phyloP scores from a whole-genome alignment of 2,329 filamentous ascomycete genomes.

The Clarireedia hainanense region DNA sequence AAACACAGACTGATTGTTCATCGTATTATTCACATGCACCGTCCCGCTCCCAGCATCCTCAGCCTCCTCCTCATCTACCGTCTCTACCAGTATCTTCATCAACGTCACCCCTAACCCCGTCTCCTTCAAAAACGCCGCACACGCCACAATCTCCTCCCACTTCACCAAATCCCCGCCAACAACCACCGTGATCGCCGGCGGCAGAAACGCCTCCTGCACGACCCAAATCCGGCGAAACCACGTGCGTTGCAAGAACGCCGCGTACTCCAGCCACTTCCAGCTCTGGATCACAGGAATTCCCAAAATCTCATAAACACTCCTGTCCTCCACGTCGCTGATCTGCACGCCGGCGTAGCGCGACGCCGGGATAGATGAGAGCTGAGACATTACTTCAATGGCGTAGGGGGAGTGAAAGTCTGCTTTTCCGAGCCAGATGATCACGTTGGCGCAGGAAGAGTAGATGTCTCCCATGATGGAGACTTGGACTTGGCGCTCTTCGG shows the following conservation, averaged over 20 bases:
- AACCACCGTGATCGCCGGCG: slow-evolving; percentile 3
- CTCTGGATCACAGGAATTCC: slow-evolving; percentile 2
- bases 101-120: slow-evolving; percentile 7
- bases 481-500: slow-evolving; percentile 7
- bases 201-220: slow-evolving; percentile 11
- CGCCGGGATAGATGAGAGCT: not conserved
- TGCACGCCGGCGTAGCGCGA: not conserved
- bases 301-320: not conserved
- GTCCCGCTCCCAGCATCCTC: not conserved
- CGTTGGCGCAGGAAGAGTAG: slow-evolving; percentile 4
- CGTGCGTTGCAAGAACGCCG: slow-evolving; percentile 10
- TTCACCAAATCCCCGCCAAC: slow-evolving; percentile 3
- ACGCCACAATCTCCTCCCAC: slow-evolving; percentile 6
- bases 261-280: slow-evolving; percentile 11
- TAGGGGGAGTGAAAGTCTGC: not conserved
- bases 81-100: slow-evolving; percentile 5
- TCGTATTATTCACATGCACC: slow-evolving; percentile 7
- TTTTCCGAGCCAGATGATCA: slow-evolving; percentile 12
- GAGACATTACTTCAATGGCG: slow-evolving; percentile 1
- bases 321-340: slow-evolving; percentile 2
- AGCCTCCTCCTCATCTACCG: not conserved
- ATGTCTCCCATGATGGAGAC: slow-evolving; percentile 12
- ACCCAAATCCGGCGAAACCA: slow-evolving; percentile 15
- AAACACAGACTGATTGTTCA: slow-evolving; percentile 12
- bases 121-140: slow-evolving; percentile 6